Evolutionary conservation across 176 grass and related monocot species (phyloP).

Genomic region (Oryza meridionalis): DNA sequence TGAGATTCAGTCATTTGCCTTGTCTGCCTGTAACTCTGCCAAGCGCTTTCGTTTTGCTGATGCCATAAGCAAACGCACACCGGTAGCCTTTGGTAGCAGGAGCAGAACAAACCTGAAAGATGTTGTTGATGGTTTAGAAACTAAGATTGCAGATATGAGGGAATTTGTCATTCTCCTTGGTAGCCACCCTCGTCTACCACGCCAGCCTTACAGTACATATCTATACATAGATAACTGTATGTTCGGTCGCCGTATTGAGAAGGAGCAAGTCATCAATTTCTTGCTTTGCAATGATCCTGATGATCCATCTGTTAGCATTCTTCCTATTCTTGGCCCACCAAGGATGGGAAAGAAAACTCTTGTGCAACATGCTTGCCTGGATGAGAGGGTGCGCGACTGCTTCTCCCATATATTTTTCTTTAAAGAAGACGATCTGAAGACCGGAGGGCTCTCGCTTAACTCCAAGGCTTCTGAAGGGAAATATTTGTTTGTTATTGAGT

Average conservation of each 20-base stretch:
- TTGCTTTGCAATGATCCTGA: conserved; percentile 10
- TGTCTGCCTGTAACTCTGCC: neutral
- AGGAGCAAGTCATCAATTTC: conserved; percentile 47
- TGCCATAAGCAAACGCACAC: neutral
- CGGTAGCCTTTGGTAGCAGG: neutral
- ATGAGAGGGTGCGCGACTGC: conserved; percentile 36
- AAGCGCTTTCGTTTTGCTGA: conserved; percentile 37
- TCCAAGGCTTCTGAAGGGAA: conserved; percentile 10
- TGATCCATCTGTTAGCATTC: conserved; percentile 5
- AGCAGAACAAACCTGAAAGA: conserved; percentile 6
- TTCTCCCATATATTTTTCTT: conserved; percentile 28
- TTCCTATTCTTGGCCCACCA: conserved; percentile 39
- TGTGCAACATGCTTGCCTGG: conserved; percentile 49
- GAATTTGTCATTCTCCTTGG: conserved; percentile 39
- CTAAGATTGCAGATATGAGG: conserved; percentile 23
- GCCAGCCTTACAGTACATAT: conserved; percentile 21
- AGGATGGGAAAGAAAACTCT: conserved; percentile 56
- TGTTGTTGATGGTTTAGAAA: conserved; percentile 30
- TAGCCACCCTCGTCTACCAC: conserved; percentile 30
- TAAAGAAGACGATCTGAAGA: conserved; percentile 15
- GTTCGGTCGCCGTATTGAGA: conserved; percentile 39
- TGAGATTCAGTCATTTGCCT: neutral
- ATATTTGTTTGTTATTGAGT: conserved; percentile 42
- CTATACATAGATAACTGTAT: conserved; percentile 44
- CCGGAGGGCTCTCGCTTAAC: neutral